Percentiles rank a stretch among this genome's conserved stretches.
phyloP scores from a whole-genome alignment of 2,329 filamentous ascomycete species.

The Lachnellula subtilissima region DNA sequence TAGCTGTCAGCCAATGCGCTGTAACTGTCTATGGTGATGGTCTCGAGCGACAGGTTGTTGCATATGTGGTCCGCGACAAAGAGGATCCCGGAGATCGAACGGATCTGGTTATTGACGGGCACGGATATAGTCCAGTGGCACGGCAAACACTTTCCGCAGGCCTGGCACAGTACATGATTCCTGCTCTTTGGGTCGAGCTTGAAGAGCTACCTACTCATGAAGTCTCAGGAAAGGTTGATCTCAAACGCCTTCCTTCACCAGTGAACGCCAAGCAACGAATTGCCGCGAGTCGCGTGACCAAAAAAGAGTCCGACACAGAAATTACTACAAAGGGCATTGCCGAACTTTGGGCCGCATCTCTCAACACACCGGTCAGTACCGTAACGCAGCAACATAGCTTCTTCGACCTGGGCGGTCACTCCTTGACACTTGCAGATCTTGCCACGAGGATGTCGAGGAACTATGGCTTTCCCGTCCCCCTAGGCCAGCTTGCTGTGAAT shows the following conservation, averaged over 20 bases:
- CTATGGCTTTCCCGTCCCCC: constrained; percentile 69
- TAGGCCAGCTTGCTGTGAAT: constrained; percentile 65
- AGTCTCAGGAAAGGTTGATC: constrained; percentile 74
- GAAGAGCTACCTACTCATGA: constrained; percentile 68
- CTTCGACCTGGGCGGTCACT: constrained; percentile 78
- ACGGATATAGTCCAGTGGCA: constrained; percentile 65
- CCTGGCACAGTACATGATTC: constrained; percentile 80
- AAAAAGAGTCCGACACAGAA: constrained; percentile 53
- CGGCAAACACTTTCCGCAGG: constrained; percentile 59
- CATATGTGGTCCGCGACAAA: constrained; percentile 67
- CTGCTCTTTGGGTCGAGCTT: constrained; percentile 70
- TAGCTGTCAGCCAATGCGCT: constrained; percentile 67
- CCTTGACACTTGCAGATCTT: constrained; percentile 70
- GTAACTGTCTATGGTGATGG: constrained; percentile 73
- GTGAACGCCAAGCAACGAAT: constrained; percentile 44
- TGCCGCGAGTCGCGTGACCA: constrained; percentile 27
- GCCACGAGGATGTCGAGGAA: constrained; percentile 63
- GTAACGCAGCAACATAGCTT: constrained; percentile 70
- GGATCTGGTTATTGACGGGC: constrained; percentile 60
- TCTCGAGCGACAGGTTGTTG: constrained; percentile 68
- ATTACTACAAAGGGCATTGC: constrained; percentile 64
- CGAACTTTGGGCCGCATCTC: constrained; percentile 65
- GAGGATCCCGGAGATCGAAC: constrained; percentile 55
- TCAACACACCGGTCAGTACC: constrained; percentile 57
- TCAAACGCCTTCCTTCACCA: constrained; percentile 66